Conservation (phyloP, 176 grass and related monocot species). For the Bromus sterilis region DNA sequence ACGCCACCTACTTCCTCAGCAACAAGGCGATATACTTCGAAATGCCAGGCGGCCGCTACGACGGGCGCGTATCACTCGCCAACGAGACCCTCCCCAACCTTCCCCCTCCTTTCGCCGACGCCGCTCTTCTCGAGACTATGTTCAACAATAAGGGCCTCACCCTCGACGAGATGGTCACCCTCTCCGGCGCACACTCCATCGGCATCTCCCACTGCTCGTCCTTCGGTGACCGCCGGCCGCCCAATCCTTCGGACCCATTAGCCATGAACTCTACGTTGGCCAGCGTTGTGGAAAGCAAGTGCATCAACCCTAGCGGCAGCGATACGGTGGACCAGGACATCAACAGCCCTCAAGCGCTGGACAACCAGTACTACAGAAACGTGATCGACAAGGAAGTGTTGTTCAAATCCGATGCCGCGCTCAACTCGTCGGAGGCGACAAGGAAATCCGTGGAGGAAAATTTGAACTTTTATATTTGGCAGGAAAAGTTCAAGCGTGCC, state of each 20-base stretch:
- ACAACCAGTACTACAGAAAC: constrained; percentile 29
- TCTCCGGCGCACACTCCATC: constrained; percentile 39
- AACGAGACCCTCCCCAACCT: neutral
- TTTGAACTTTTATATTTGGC: neutral
- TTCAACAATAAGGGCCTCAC: constrained; percentile 4
- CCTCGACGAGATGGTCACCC: constrained; percentile 23
- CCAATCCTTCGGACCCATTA: neutral
- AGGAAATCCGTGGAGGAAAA: neutral
- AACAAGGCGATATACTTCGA: neutral
- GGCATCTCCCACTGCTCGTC: constrained; percentile 33
- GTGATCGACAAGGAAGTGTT: neutral
- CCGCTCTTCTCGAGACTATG: neutral
- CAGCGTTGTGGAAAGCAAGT: neutral
- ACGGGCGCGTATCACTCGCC: neutral
- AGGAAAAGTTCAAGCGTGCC: neutral
- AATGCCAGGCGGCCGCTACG: neutral
- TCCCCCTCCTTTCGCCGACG: neutral
- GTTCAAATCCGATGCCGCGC: constrained; percentile 22
- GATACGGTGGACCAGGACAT: neutral
- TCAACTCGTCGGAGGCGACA: neutral
- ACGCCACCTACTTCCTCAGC: constrained; percentile 25
- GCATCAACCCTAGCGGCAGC: neutral
- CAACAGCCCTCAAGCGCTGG: neutral
- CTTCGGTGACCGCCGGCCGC: constrained; percentile 11
- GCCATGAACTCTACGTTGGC: neutral